Conservation (phyloP, 1,284 basidiomycete genomes). For the Gomphus bonarii region DNA sequence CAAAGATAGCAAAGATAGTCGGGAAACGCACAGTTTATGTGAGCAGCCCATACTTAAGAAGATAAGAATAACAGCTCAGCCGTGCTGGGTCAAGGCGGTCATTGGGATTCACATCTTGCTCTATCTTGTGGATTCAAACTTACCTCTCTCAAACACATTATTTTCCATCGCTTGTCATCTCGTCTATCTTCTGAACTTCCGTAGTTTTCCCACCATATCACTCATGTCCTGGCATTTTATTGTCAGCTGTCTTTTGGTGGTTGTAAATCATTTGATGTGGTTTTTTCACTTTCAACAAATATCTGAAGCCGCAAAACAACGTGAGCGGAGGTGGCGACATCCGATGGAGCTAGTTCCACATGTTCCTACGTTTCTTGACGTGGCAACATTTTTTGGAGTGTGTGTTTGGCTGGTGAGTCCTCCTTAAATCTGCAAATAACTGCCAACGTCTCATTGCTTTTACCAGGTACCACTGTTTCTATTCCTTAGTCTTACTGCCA, state of each 20-base stretch:
- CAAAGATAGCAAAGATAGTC: conserved; percentile 64
- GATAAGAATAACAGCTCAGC: conserved; percentile 3
- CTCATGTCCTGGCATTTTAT: conserved; percentile 77
- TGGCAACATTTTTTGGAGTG: conserved; percentile 85
- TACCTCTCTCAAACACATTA: conserved; percentile 61
- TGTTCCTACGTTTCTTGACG: conserved; percentile 71
- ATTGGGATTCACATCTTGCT: conserved; percentile 71
- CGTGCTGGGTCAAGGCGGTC: conserved; percentile 46
- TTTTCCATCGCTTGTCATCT: conserved; percentile 80
- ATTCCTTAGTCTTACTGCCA: conserved; percentile 88
- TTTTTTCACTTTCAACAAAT: conserved; percentile 83
- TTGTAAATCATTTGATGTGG: conserved; percentile 88
- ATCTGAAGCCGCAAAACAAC: conserved; percentile 42
- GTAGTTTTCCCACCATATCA: conserved; percentile 83
- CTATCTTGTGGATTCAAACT: conserved; percentile 59
- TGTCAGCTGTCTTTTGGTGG: conserved; percentile 71
- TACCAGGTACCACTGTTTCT: conserved; percentile 59
- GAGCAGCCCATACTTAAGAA: conserved; percentile 24
- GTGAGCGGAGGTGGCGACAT: conserved; percentile 26
- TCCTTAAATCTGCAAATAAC: background rate
- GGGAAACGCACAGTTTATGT: conserved; percentile 84
- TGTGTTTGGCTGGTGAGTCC: conserved; percentile 77
- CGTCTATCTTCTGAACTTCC: conserved; percentile 86
- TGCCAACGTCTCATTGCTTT: background rate
- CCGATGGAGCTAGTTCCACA: conserved; percentile 14